Percentiles rank a stretch among this genome's conserved stretches.
Evolutionary conservation across 2,329 filamentous ascomycete genomes (phyloP).

Genomic region (Pyrenophora graminea): DNA sequence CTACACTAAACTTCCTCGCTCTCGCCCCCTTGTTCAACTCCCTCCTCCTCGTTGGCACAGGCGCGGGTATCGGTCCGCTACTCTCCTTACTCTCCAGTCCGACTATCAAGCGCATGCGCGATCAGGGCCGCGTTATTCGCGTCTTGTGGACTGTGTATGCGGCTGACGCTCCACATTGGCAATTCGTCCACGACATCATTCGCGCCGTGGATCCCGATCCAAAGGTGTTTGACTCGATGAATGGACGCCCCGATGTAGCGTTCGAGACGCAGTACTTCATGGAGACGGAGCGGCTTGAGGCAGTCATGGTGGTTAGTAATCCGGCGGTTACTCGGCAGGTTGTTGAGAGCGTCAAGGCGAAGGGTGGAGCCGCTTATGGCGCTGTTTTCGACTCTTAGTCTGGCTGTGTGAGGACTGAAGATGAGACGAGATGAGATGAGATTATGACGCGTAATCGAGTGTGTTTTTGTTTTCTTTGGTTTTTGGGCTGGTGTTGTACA

Average conservation of each 20-base stretch:
- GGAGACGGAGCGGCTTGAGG: slow-evolving; percentile 10
- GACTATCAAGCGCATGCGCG: slow-evolving; percentile 9
- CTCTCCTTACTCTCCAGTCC: slow-evolving; percentile 24
- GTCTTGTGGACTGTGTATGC: slow-evolving; percentile 27
- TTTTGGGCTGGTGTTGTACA: too few species aligned
- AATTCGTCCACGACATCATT: slow-evolving; percentile 18
- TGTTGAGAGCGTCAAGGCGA: slow-evolving; percentile 14
- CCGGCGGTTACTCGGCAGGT: slow-evolving; percentile 20
- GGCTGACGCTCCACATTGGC: slow-evolving; percentile 19
- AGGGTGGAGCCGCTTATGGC: slow-evolving; percentile 23
- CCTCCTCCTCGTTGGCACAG: slow-evolving; percentile 28
- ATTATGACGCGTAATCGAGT: too few species aligned
- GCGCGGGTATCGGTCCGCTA: slow-evolving; percentile 30
- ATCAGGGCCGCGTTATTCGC: slow-evolving; percentile 1
- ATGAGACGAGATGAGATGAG: too few species aligned
- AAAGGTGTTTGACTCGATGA: slow-evolving; percentile 18
- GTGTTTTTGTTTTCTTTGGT: too few species aligned
- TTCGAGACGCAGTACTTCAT: slow-evolving; percentile 16
- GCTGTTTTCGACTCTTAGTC: slow-evolving; percentile 30
- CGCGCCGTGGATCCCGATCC: slow-evolving; percentile 17
- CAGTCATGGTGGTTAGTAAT: slow-evolving; percentile 30
- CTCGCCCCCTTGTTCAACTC: slow-evolving; percentile 23
- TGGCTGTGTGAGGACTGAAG: background rate
- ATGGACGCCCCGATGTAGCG: slow-evolving; percentile 16
- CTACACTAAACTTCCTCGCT: slow-evolving; percentile 27